Evolutionary conservation across 1,284 basidiomycete species (phyloP), one percentile per base, ranked within the genome.

Genomic region (Porogramme epimiltina): DNA sequence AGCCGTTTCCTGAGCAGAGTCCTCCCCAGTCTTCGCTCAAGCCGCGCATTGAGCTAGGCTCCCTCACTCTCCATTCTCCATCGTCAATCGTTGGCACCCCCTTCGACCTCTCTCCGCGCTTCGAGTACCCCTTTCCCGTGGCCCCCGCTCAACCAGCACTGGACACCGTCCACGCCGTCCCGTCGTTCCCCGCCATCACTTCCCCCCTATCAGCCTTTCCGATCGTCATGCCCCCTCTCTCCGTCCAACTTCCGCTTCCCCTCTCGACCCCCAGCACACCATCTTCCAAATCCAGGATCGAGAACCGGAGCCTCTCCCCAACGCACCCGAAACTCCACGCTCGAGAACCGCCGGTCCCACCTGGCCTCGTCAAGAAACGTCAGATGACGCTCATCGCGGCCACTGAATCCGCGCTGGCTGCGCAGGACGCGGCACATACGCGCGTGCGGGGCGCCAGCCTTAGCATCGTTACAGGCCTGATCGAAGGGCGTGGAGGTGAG

Each of bases 51-150:
- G 59, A 60, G 36, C 61, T 67, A 28, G 47, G 51, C 26, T 52
- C 55, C 39, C 59, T 69, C 33, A 53, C 52, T 24, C 63, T 70
- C 16, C 67, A 70, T 58, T 70, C 69, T 4, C 69, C 69, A 11
- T 68, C 67, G 4, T 60, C 66, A 37, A 66, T 70, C 56, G 43
- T 70, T 28, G 69, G 69, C 51, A 70, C 69, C 2, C 69, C 69
- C 15, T 66, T 70, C 56, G 68, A 70, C 52, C 55, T 60, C 39
- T 64, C 65, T 28, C 65, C 69, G 10, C 65, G 67, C 39, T 70
- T 70, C 59, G 69, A 70, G 57, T 70, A 70, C 47, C 69, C 69
- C 26, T 70, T 70, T 58, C 67, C 68, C 3, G 19, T 51, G 3
- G 33, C 56, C 26, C 39, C 46, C 36, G n/a, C 26, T 4, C 43